A percentile compares a stretch with the other conserved stretches of the same genome.
Evolutionary conservation across 1,284 basidiomycete species (phyloP).

Genomic region (Coniferiporia weirii): DNA sequence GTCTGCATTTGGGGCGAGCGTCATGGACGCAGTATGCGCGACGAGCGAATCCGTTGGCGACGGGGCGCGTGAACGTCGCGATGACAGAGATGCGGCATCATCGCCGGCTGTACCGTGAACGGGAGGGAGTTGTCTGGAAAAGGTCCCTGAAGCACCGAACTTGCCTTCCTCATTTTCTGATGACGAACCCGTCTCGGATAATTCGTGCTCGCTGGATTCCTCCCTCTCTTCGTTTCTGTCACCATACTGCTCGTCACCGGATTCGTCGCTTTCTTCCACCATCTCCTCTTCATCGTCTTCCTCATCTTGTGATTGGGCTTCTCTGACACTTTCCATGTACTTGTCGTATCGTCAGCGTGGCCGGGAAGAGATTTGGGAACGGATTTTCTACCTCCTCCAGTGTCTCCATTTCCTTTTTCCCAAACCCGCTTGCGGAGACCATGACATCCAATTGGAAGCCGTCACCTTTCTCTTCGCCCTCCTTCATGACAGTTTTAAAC

Average conservation of each 20-base stretch:
- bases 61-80: slow-evolving; percentile 40
- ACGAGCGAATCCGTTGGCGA: slow-evolving; percentile 33
- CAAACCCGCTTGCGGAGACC: slow-evolving; percentile 90
- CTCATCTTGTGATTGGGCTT: slow-evolving; percentile 29
- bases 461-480: slow-evolving; percentile 38
- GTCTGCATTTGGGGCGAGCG: slow-evolving; percentile 13
- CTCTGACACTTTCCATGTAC: slow-evolving; percentile 64
- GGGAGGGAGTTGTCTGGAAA: not conserved
- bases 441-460: slow-evolving; percentile 78
- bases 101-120: not conserved
- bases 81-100: slow-evolving; percentile 19
- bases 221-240: slow-evolving; percentile 29
- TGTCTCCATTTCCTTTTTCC: slow-evolving; percentile 72
- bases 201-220: slow-evolving; percentile 24
- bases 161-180: slow-evolving; percentile 20
- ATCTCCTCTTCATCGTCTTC: slow-evolving; percentile 32
- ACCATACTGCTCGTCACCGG: slow-evolving; percentile 27
- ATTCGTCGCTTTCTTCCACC: slow-evolving; percentile 30
- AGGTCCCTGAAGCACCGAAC: not conserved
- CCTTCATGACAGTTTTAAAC: slow-evolving; percentile 62
- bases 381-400: slow-evolving; percentile 69
- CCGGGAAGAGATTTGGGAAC: slow-evolving; percentile 19
- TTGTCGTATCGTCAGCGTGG: slow-evolving; percentile 24
- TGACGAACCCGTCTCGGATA: slow-evolving; percentile 15
- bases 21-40: slow-evolving; percentile 30